These are phyloP conservation scores for Triticum monococcum DNA, from an alignment of 176 grass and related monocot genomes.

Conservation along the genomic window DNA sequence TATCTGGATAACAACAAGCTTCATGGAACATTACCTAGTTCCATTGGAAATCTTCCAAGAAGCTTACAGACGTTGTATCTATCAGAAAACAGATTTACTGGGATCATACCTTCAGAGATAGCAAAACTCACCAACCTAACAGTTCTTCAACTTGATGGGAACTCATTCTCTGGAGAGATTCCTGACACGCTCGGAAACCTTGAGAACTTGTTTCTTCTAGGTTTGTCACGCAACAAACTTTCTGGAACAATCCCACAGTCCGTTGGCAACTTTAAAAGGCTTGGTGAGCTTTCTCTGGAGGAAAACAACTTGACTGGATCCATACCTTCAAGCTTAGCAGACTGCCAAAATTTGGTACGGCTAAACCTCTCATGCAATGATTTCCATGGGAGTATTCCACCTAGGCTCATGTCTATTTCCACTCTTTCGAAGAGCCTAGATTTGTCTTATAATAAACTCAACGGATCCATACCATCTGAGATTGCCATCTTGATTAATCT, in stretches of 20 bases:
- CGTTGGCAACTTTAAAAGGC: slow-evolving; percentile 30
- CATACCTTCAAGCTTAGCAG: slow-evolving; percentile 34
- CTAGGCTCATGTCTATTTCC: not conserved
- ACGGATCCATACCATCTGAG: not conserved
- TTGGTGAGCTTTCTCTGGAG: slow-evolving; percentile 27
- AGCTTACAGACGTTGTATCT: slow-evolving; percentile 18
- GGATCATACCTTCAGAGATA: slow-evolving; percentile 30
- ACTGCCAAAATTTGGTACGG: slow-evolving; percentile 11
- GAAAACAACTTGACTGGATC: slow-evolving; percentile 31
- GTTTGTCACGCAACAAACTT: slow-evolving; percentile 33
- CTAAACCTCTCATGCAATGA: slow-evolving; percentile 9
- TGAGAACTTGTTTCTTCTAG: not conserved
- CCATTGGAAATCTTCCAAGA: slow-evolving; percentile 20
- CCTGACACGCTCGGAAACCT: slow-evolving; percentile 37
- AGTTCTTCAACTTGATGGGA: slow-evolving; percentile 20
- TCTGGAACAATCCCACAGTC: slow-evolving; percentile 35
- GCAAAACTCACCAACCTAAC: slow-evolving; percentile 22
- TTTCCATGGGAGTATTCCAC: slow-evolving; percentile 13
- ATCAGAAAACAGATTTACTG: slow-evolving; percentile 19
- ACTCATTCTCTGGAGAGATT: slow-evolving; percentile 39
- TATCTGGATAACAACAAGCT: slow-evolving; percentile 31
- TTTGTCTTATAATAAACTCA: too few species aligned
- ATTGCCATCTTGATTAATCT: slow-evolving; percentile 23
- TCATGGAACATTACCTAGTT: slow-evolving; percentile 21
- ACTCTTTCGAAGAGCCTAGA: not conserved